phyloP scores from a whole-genome alignment of 1,284 basidiomycete genomes.

The Puccinia polysora region DNA sequence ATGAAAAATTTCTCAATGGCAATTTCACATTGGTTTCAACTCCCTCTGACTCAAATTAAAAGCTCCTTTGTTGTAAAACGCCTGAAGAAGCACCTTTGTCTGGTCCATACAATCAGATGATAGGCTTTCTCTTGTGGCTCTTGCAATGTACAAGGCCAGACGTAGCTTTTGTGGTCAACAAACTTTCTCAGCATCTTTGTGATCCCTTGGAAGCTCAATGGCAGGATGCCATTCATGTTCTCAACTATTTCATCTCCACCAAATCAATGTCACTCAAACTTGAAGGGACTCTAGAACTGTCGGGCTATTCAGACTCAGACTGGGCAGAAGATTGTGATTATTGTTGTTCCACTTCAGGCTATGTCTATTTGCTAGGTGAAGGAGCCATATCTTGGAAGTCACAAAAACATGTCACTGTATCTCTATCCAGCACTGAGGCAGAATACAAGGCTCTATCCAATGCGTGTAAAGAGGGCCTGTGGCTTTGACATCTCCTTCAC shows the following conservation, averaged over 20 bases:
- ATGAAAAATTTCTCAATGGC: no score
- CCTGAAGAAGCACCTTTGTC: no score
- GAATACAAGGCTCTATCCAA: slow-evolving; percentile 1
- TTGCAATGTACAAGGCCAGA: not conserved
- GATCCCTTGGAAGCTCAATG: not conserved
- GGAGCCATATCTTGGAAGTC: slow-evolving; percentile 16
- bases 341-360: not conserved
- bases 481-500: not conserved
- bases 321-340: slow-evolving; percentile 3
- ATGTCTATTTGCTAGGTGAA: not conserved
- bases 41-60: no score
- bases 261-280: not conserved
- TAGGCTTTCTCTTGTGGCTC: not conserved
- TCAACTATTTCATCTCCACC: slow-evolving; percentile 1
- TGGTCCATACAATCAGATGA: no score
- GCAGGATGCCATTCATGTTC: not conserved
- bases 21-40: no score
- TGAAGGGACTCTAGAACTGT: not conserved
- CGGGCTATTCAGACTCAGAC: slow-evolving; percentile 11
- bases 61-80: no score
- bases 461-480: not conserved
- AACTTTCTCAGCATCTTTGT: not conserved
- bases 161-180: not conserved
- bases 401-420: slow-evolving; percentile 1
- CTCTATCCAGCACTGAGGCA: no score